Evolutionary conservation across 2,329 filamentous ascomycete species (phyloP).

Genomic region (Alternaria angustiovoidea): DNA sequence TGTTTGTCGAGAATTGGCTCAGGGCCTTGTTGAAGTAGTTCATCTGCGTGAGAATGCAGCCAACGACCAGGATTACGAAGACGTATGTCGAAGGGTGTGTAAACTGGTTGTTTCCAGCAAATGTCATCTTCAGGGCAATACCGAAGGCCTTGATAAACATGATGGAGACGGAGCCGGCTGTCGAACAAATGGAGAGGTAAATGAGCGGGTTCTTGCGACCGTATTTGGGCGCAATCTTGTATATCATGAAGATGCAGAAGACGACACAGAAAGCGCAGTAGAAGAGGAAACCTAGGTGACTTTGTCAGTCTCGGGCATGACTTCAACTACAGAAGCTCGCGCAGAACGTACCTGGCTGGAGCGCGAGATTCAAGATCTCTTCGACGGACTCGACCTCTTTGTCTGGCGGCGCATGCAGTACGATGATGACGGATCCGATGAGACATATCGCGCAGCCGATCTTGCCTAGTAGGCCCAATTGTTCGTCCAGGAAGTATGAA

Average conservation of each 20-base stretch:
- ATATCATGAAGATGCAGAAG: constrained; percentile 95
- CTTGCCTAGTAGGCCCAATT: constrained; percentile 88
- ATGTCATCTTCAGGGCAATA: constrained; percentile 93
- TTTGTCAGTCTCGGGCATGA: constrained; percentile 20
- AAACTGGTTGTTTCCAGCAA: constrained; percentile 95
- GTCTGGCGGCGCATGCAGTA: constrained; percentile 94
- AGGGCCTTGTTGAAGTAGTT: constrained; percentile 99
- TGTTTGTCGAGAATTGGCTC: constrained; percentile 95
- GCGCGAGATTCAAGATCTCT: constrained; percentile 87
- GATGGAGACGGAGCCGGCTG: constrained; percentile 94
- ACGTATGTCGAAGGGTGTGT: constrained; percentile 94
- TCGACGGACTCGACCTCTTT: constrained; percentile 91
- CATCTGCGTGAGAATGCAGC: constrained; percentile 99
- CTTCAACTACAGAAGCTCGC: constrained; percentile 25
- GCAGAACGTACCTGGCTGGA: constrained; percentile 78
- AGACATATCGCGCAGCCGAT: constrained; percentile 96
- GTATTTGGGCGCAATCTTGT: constrained; percentile 86
- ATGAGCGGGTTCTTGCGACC: constrained; percentile 96
- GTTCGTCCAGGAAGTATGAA: constrained; percentile 91
- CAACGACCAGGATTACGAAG: constrained; percentile 89
- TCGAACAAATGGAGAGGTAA: constrained; percentile 97
- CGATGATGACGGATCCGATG: constrained; percentile 95
- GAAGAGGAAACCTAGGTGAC: constrained; percentile 77
- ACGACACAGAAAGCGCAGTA: constrained; percentile 82
- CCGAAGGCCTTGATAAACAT: constrained; percentile 99